phyloP scores from a whole-genome alignment of 2,329 filamentous ascomycete species.

The Sclerotinia minor region DNA sequence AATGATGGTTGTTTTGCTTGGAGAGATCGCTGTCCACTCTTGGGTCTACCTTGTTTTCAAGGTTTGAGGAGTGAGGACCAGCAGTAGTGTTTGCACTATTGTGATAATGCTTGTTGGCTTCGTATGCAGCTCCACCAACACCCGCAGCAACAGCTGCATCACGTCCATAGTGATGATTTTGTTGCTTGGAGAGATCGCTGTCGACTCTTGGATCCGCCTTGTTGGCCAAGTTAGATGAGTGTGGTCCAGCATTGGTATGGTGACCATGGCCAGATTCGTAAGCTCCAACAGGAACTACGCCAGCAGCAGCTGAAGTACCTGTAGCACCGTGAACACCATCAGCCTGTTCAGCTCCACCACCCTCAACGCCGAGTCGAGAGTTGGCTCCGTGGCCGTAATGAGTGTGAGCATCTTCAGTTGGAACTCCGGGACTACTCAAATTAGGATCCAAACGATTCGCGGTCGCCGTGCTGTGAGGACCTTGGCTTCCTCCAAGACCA shows the following conservation, averaged over 20 bases:
- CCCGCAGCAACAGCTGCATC: constrained; percentile 28
- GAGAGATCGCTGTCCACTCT: constrained; percentile 39
- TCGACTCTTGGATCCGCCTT: constrained; percentile 46
- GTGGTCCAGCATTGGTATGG: constrained; percentile 41
- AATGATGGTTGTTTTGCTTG: constrained; percentile 30
- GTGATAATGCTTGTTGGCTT: constrained; percentile 19
- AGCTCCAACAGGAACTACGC: constrained; percentile 20
- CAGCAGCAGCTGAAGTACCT: constrained; percentile 27
- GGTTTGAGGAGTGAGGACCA: constrained; percentile 43
- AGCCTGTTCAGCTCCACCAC: constrained; percentile 37
- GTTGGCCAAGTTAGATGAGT: constrained; percentile 44
- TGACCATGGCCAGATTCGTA: constrained; percentile 29
- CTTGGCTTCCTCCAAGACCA: constrained; percentile 6
- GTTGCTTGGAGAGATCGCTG: constrained; percentile 26
- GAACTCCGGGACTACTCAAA: constrained; percentile 25
- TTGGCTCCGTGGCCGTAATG: constrained; percentile 26
- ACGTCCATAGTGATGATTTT: constrained; percentile 30
- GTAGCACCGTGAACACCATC: constrained; percentile 31
- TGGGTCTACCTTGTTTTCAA: constrained; percentile 46
- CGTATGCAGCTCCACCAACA: constrained; percentile 26
- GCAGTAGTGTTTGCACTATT: constrained; percentile 33
- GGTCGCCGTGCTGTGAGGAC: constrained; percentile 35
- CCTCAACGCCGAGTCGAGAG: constrained; percentile 26
- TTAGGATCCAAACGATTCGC: constrained; percentile 39
- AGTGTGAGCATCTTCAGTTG: constrained; percentile 30